phyloP scores from a whole-genome alignment of 1,139 yeast species.

The Kodamaea plutei region DNA sequence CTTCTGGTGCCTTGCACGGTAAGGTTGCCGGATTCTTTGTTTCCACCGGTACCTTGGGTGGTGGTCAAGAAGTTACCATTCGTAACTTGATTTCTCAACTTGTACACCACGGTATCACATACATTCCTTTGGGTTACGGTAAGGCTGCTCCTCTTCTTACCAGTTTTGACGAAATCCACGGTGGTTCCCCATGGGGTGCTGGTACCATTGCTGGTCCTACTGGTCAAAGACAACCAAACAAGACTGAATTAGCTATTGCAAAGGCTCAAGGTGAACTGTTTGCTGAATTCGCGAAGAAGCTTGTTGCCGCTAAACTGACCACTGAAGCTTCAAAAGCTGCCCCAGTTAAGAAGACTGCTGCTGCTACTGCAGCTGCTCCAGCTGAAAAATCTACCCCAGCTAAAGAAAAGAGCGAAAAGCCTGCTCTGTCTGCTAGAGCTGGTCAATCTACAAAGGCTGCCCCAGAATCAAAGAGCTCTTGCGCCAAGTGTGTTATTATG shows the following conservation, averaged over 20 bases:
- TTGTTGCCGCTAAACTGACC: slow-evolving; percentile 7
- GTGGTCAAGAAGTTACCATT: slow-evolving; percentile 47
- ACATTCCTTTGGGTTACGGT: slow-evolving; percentile 46
- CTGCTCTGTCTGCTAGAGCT: slow-evolving; percentile 7
- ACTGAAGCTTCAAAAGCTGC: slow-evolving; percentile 10
- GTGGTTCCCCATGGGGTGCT: slow-evolving; percentile 51
- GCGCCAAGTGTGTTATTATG: slow-evolving; percentile 13
- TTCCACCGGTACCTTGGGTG: slow-evolving; percentile 44
- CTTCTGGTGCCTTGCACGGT: slow-evolving; percentile 43
- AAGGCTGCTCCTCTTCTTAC: slow-evolving; percentile 31
- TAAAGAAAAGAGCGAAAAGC: slow-evolving; percentile 5
- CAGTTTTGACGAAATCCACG: slow-evolving; percentile 37
- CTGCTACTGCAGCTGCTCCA: neutral
- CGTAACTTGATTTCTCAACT: slow-evolving; percentile 33
- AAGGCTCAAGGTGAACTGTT: slow-evolving; percentile 41
- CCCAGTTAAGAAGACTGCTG: slow-evolving; percentile 7
- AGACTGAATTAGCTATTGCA: slow-evolving; percentile 37
- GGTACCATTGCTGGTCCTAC: slow-evolving; percentile 47
- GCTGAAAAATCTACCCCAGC: slow-evolving; percentile 1
- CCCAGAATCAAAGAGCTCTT: slow-evolving; percentile 9
- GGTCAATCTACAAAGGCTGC: slow-evolving; percentile 5
- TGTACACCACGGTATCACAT: slow-evolving; percentile 50
- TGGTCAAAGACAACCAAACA: slow-evolving; percentile 44
- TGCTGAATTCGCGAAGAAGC: slow-evolving; percentile 31
- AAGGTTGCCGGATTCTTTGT: slow-evolving; percentile 47